Evolutionary conservation across 2,329 filamentous ascomycete species (phyloP).

Genomic region (Beauveria sp.): DNA sequence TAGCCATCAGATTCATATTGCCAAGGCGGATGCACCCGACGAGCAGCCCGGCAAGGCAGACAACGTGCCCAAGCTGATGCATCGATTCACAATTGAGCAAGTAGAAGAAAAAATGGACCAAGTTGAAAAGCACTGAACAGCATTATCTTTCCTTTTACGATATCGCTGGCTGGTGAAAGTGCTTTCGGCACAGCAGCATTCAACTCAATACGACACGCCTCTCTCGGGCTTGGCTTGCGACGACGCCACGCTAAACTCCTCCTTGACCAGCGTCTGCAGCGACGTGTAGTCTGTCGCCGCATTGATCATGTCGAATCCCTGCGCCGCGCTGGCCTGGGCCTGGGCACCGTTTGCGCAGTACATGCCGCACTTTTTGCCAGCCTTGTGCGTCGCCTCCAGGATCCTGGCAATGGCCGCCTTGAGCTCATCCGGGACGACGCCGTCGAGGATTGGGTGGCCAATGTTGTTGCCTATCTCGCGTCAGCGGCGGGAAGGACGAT

Average conservation of each 20-base stretch:
- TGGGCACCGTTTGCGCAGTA: slow-evolving; percentile 50
- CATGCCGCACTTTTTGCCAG: slow-evolving; percentile 60
- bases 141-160: neutral
- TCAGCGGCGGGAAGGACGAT: neutral
- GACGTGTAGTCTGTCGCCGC: slow-evolving; percentile 49
- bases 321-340: slow-evolving; percentile 44
- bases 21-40: slow-evolving; percentile 43
- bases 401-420: slow-evolving; percentile 51
- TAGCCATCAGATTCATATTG: slow-evolving; percentile 50
- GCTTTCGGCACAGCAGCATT: neutral
- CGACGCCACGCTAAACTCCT: slow-evolving; percentile 37
- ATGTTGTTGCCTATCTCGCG: slow-evolving; percentile 46
- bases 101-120: slow-evolving; percentile 63
- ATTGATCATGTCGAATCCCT: slow-evolving; percentile 56
- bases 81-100: slow-evolving; percentile 61
- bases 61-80: slow-evolving; percentile 66
- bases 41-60: slow-evolving; percentile 48
- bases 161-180: too few species aligned
- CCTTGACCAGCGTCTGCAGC: slow-evolving; percentile 36
- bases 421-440: slow-evolving; percentile 51
- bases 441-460: slow-evolving; percentile 53
- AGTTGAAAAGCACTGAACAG: slow-evolving; percentile 29
- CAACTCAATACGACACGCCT: slow-evolving; percentile 33
- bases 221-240: slow-evolving; percentile 23
- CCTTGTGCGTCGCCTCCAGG: slow-evolving; percentile 47